Base-by-base conservation (phyloP, 305 asterid species). In the Plantago lanceolata region DNA sequence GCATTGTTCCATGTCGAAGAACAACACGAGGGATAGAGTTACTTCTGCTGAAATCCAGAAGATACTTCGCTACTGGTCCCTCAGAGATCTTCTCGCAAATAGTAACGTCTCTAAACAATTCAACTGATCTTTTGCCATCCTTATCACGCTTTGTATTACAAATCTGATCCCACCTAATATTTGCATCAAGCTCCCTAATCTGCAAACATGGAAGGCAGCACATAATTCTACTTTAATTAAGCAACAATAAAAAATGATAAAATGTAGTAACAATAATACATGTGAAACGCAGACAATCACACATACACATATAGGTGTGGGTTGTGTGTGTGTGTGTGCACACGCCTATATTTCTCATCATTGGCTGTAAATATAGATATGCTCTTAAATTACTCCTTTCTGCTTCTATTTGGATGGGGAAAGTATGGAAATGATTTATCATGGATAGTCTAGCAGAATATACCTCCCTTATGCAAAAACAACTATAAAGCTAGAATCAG, bases 11-110 rank as follows among this genome's bases (percentile, higher is more conserved):
- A 73, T 84, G 82, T 75, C 59, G 85, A 66, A 80, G 66, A 71
- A 92, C 95, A 73, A 85, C 65, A 62, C 89, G 95, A 29, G 98
- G 98, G 63, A 92, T 81, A 81, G 82, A 75, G 78, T 96, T 78
- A 76, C 93, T 82, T 75, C 87, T 92, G 57, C 98, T 96, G 75
- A 92, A 92, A 82, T 92, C 98, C 67, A 92, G 83, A 67, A 92
- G 98, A 80, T 89, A 92, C 74, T 70, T 89, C 66, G 78, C 80
- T 19, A 65, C 57, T 20, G 82, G 64, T 68, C 90, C 93, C 71
- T 89, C 88, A 40, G 79, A 74, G 71, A 80, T 79, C 85, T 89
- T 92, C 82, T 71, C 76, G 33, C 96, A 93, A 74, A 92, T 68
- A 66, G 75, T 67, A 68, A 67, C 96, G 72, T 89, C 89, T 77